Evolutionary conservation across 805 yeast genomes (phyloP), one percentile per base, ranked within the genome.

Genomic region (Priceomyces castillae): DNA sequence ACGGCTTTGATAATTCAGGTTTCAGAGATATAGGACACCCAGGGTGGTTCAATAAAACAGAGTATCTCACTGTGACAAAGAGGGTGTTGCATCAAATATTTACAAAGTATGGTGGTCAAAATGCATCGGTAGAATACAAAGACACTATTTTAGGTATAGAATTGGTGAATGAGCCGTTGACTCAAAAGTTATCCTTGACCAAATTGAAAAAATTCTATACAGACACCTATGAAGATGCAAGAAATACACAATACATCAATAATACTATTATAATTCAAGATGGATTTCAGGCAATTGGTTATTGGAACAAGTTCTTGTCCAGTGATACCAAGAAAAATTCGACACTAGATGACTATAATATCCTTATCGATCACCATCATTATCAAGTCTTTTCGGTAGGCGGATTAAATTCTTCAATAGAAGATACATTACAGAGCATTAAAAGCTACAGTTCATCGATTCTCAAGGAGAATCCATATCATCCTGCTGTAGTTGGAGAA

Each of bases 1-100:
- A 87, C 60, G 95, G 95, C 11, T 86, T 86, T 68, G 92, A 86
- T 56, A 87, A 86, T 54, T 81, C 88, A 6, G 95, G 95, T 2
- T 62, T 75, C 22, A 70, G 90, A 55, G 80, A 59, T 40, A 52
- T 62, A 5, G 65, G 63, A 2, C 58, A 59, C 46, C 68, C 69
- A 12, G 68, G 67, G 16, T 63, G 68, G 69, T 63, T 59, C 48
- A 62, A 63, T 41, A 33, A 45, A 6, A 59, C 67, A 1, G 59
- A 50, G 23, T 52, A 65, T 44, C 46, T 63, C 2, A 51, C 57
- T 26, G 45, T 62, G 26, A 64, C 74, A 3, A 50, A 60, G 30
- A 50, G 58, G n/a, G 71, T 64, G 2, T 56, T 70, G 47, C 54
- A 62, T 26, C 44, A 53, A 39, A 65, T 70, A 14, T 69, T 59